phyloP scores from a whole-genome alignment of 2,329 filamentous ascomycete genomes.

The Colletotrichum eleusines region DNA sequence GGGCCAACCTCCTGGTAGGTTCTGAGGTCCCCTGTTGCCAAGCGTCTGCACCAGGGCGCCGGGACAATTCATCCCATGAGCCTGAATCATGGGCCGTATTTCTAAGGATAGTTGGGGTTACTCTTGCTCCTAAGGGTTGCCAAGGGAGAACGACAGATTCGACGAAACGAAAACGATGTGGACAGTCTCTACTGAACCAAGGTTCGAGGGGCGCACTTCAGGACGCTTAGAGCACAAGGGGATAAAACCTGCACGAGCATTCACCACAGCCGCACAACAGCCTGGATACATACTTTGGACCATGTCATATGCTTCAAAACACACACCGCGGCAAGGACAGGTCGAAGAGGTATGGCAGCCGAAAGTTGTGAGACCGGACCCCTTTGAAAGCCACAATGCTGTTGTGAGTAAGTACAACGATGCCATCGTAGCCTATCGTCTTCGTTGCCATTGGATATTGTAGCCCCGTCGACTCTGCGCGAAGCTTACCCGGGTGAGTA shows the following conservation, averaged over 20 bases:
- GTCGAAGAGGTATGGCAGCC: not conserved
- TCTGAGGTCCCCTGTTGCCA: not conserved
- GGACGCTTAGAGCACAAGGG: not conserved
- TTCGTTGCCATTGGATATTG: not conserved
- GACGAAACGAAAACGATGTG: not conserved
- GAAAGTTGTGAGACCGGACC: not conserved
- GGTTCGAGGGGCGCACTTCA: not conserved
- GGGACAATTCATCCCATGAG: not conserved
- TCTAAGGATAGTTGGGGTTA: not conserved
- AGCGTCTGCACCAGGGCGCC: not conserved
- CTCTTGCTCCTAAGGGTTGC: not conserved
- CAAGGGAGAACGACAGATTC: not conserved
- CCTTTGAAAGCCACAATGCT: not conserved
- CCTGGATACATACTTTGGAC: not conserved
- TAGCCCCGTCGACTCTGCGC: not conserved
- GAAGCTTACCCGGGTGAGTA: not conserved
- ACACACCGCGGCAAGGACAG: not conserved
- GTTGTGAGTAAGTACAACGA: slow-evolving; percentile 5
- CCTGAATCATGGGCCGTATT: not conserved
- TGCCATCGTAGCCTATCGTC: no score
- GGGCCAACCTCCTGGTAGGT: not conserved
- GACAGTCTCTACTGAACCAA: not conserved
- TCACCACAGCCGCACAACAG: not conserved
- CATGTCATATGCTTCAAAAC: not conserved
- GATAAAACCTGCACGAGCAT: not conserved